Evolutionary conservation across 176 grass and related monocot species (phyloP).

Genomic region (Phragmites australis): DNA sequence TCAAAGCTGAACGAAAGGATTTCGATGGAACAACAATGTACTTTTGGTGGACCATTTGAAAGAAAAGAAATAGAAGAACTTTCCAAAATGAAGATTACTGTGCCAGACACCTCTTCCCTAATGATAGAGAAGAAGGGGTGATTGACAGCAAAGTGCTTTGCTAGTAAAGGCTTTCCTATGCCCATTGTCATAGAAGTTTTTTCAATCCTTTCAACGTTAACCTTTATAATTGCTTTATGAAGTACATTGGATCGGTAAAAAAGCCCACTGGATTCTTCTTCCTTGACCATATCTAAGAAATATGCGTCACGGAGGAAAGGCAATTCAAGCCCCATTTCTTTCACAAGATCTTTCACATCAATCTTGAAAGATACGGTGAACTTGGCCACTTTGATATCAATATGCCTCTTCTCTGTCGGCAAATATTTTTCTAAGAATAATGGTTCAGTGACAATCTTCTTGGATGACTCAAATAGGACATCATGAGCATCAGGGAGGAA

Average conservation of each 20-base stretch:
- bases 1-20: too few relatives aligned
- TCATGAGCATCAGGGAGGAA: slow-evolving; percentile 47
- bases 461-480: slow-evolving; percentile 47
- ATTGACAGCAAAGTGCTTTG: slow-evolving; percentile 34
- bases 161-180: slow-evolving; percentile 36
- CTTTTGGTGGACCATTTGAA: too few relatives aligned
- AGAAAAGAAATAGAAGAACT: too few relatives aligned
- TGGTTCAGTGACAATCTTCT: slow-evolving; percentile 42
- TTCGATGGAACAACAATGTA: too few relatives aligned
- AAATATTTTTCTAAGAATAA: slow-evolving; percentile 42
- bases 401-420: slow-evolving; percentile 41
- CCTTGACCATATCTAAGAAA: slow-evolving; percentile 50
- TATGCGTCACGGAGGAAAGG: slow-evolving; percentile 48
- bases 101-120: slow-evolving; percentile 44
- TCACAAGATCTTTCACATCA: slow-evolving; percentile 38
- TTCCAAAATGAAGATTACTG: slow-evolving; percentile 33
- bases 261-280: slow-evolving; percentile 8
- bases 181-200: slow-evolving; percentile 18
- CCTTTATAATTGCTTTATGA: slow-evolving; percentile 47
- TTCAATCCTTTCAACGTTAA: slow-evolving; percentile 33
- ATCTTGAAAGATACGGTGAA: slow-evolving; percentile 43
- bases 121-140: slow-evolving; percentile 54
- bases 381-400: slow-evolving; percentile 43
- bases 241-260: slow-evolving; percentile 45
- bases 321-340: slow-evolving; percentile 47